Conservation (phyloP, 805 yeast genomes). For the Tetrapisispora nanseiensis region DNA sequence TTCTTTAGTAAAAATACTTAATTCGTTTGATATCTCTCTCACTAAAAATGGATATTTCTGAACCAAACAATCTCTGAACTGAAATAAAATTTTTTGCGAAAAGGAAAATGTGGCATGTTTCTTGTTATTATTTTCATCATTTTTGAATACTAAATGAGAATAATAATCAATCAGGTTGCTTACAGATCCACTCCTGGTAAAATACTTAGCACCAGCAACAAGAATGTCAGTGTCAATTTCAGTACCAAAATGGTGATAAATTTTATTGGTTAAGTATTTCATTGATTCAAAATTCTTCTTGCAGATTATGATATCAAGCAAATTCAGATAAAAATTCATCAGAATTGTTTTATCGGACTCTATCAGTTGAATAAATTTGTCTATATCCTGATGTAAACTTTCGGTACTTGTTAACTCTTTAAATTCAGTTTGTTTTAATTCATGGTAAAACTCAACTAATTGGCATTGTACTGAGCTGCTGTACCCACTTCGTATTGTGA, state of each 20-base stretch:
- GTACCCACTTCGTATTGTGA: slow-evolving; percentile 12
- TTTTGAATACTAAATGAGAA: background rate
- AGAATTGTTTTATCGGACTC: slow-evolving; percentile 3
- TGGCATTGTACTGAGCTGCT: slow-evolving; percentile 8
- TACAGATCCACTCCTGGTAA: slow-evolving; percentile 15
- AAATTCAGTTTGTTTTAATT: slow-evolving; percentile 3
- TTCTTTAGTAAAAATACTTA: slow-evolving; percentile 10
- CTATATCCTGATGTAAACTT: background rate
- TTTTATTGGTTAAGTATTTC: slow-evolving; percentile 6
- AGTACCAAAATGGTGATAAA: slow-evolving; percentile 10
- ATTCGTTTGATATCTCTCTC: slow-evolving; percentile 17
- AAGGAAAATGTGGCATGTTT: background rate
- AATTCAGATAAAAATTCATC: slow-evolving; percentile 10
- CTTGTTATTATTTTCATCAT: slow-evolving; percentile 1
- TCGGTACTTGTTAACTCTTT: background rate
- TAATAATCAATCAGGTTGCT: slow-evolving; percentile 13
- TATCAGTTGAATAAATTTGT: slow-evolving; percentile 2
- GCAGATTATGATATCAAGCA: slow-evolving; percentile 11
- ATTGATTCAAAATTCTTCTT: slow-evolving; percentile 10
- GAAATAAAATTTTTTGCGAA: slow-evolving; percentile 9
- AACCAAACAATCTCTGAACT: slow-evolving; percentile 13
- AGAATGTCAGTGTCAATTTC: slow-evolving; percentile 11
- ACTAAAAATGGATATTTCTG: slow-evolving; percentile 14
- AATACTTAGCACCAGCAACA: slow-evolving; percentile 14
- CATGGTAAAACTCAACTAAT: slow-evolving; percentile 13